Evolutionary conservation across 257 asterid species (phyloP).

Genomic region (Cinchona pubescens): DNA sequence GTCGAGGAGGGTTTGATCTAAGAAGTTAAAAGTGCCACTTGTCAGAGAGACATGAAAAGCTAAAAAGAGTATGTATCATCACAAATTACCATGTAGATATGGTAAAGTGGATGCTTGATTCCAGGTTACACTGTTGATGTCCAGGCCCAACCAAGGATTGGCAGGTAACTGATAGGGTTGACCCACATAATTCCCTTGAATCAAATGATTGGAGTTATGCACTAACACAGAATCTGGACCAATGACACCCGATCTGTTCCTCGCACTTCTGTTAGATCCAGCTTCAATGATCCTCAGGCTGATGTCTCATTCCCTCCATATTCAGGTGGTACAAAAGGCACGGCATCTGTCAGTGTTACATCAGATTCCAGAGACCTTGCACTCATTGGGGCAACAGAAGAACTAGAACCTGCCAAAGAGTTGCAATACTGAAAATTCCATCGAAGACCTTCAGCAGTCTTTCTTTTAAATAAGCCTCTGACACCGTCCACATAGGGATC

Average conservation of each 20-base stretch:
- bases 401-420: conserved; percentile 56
- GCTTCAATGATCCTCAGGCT: conserved; percentile 23
- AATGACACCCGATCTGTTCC: conserved; percentile 42
- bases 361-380: conserved; percentile 39
- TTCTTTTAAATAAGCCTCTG: conserved; percentile 55
- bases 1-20: not conserved
- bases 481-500: conserved; percentile 42
- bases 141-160: conserved; percentile 64
- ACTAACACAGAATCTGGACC: conserved; percentile 44
- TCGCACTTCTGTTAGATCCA: conserved; percentile 38
- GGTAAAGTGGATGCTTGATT: conserved; percentile 48
- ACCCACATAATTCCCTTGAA: conserved; percentile 55
- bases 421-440: conserved; percentile 32
- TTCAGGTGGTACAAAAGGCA: conserved; percentile 29
- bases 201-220: conserved; percentile 37
- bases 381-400: conserved; percentile 40
- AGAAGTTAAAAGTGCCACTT: not conserved
- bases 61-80: not conserved
- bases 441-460: conserved; percentile 49
- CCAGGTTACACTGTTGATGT: conserved; percentile 51
- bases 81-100: conserved; percentile 45
- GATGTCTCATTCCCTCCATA: conserved; percentile 37
- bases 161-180: conserved; percentile 57
- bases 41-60: not conserved
- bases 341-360: conserved; percentile 26